Evolutionary conservation across 2,329 filamentous ascomycete genomes (phyloP), one percentile per base, ranked within the genome.

Genomic region (Pseudopyricularia javanii): DNA sequence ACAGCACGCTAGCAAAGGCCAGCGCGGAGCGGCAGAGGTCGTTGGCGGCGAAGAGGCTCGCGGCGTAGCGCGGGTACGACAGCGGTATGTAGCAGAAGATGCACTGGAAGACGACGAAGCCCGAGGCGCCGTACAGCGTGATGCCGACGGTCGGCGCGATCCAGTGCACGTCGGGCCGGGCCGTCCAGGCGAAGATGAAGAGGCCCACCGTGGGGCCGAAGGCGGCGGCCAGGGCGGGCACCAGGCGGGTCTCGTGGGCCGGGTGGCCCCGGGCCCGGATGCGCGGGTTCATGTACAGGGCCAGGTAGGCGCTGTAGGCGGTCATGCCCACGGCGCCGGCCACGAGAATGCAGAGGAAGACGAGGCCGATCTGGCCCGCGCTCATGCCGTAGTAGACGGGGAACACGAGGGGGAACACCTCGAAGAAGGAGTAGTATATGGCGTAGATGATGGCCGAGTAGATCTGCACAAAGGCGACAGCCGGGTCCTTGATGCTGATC

Each of bases 291-390:
- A 78, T 63, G 63, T 72, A 73, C 59, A 66, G 75, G 64, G 73
- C 68, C 37, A 80, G 67, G 65, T 80, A 83, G 49, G 66, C 59
- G 54, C 64, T 62, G 65, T 80, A 83, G 47, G 70, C 55, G 48
- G 59, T 65, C 37, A 78, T 66, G 37, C 74, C 78, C 30, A 50
- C 7, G 56, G 84, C 72, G 70, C 91, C 58, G 68, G 88, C 80
- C 58, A 89, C 86, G 57, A 91, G 74, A 57, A 91, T 76, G 59
- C 88, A 80, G 74, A 89, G 91, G 75, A 91, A 93, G 54, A 93
- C 79, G 66, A 91, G 84, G 56, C 81, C 78, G 66, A 91, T 91
- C 20, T 52, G 50, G 22, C 35, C 49, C 33, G 40, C 40, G 40
- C 71, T 75, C 74, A 86, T 83, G 61, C 68, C 64, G 65, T 86